Base-by-base conservation (phyloP, 2,329 filamentous ascomycete genomes). In the Neonectria ditissima region DNA sequence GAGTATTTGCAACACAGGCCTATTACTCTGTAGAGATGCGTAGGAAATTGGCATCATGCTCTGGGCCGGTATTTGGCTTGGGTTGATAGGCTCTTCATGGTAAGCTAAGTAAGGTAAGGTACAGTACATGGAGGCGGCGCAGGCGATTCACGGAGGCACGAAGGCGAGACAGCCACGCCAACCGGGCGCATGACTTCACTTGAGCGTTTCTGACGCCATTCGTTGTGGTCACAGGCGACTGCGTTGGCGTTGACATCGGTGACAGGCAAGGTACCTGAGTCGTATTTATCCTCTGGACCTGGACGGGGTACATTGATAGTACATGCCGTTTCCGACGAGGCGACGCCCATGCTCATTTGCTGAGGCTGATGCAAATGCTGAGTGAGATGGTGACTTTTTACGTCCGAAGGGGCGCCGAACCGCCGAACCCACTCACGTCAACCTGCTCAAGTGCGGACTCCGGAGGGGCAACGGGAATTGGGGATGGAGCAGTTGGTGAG, bases 201-300 rank as follows among this genome's bases (percentile, higher is more conserved):
- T 65, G 68, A 67, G 57, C 65, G 67, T 65, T 72, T 63, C 64
- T 73, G 71, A 73, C 71, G 70, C 71, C 71, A 73, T 74, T 24
- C 37, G 9, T 41, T 20, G 37, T 24, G 68, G 69, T 72, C 68
- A 73, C 68, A 73, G 51, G 71, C 45, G 62, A 62, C 68, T 59
- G 50, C 45, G 58, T 59, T 61, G 51, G 62, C 52, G 53, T 53
- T 62, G 62, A 62, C 53, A 55, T 57, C 55, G 55, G 53, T 55
- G 50, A 58, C 56, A 60, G 58, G 57, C 51, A 56, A 67, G 58
- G 64, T 66, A 61, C 41, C 32, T 59, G n/a, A 34, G 54, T 20
- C 16, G n/a, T 41, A 41, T 20, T 11, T 7, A 22, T 22, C 48
- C 53, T 48, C 48, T 48, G 6, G 20, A 26, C 50, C 32, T 54